A percentile compares a stretch with the other conserved stretches of the same genome.
phyloP scores from a whole-genome alignment of 805 yeast genomes.

The Candida hungchunana region DNA sequence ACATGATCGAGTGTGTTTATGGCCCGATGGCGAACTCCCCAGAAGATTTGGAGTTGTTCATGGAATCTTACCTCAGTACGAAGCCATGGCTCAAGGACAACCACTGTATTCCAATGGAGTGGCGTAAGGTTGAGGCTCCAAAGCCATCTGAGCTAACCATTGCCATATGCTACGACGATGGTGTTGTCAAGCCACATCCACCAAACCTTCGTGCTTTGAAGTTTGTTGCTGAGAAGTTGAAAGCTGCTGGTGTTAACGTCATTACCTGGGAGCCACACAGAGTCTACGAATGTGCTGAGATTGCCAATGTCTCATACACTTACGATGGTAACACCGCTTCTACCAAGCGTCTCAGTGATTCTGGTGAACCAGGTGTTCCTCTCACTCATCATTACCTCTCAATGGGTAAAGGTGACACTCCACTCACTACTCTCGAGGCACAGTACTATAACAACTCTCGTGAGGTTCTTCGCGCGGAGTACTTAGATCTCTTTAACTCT shows the following conservation, averaged over 20 bases:
- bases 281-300: slow-evolving; percentile 53
- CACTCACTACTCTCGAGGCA: slow-evolving; percentile 45
- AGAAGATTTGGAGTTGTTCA: slow-evolving; percentile 65
- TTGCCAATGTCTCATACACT: slow-evolving; percentile 50
- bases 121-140: slow-evolving; percentile 34
- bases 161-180: slow-evolving; percentile 62
- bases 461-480: slow-evolving; percentile 55
- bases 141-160: slow-evolving; percentile 45
- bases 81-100: slow-evolving; percentile 56
- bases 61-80: slow-evolving; percentile 45
- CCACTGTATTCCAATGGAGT: slow-evolving; percentile 32
- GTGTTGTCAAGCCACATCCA: slow-evolving; percentile 62
- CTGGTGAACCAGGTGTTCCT: slow-evolving; percentile 68
- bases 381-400: slow-evolving; percentile 59
- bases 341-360: slow-evolving; percentile 43
- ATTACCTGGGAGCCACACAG: slow-evolving; percentile 55
- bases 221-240: slow-evolving; percentile 48
- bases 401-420: slow-evolving; percentile 53
- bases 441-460: slow-evolving; percentile 51
- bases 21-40: slow-evolving; percentile 67
- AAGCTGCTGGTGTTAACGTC: slow-evolving; percentile 54
- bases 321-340: slow-evolving; percentile 67
- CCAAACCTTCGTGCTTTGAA: slow-evolving; percentile 57
- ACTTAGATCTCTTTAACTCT: slow-evolving; percentile 46
- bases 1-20: slow-evolving; percentile 57